A percentile compares a stretch with the other conserved stretches of the same genome.
phyloP scores from a whole-genome alignment of 2,329 filamentous ascomycete species.

The Fusarium duplospermum region DNA sequence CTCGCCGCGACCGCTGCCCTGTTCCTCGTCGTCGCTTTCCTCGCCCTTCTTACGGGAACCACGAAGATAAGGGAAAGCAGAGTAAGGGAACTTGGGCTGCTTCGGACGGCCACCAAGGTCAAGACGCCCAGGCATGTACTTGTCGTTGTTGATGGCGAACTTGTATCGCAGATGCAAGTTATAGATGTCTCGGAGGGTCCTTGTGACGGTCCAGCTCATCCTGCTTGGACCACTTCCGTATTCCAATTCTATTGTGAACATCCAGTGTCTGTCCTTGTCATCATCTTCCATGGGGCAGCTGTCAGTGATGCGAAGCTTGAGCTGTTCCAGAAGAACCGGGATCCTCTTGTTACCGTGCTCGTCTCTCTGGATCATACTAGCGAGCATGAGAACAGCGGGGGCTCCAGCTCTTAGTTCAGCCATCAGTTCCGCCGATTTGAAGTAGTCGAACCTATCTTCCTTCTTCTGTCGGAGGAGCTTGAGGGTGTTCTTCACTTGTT shows the following conservation, averaged over 20 bases:
- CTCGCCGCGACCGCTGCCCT: conserved; percentile 52
- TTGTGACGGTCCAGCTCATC: conserved; percentile 95
- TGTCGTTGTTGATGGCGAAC: conserved; percentile 84
- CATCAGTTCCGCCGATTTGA: conserved; percentile 96
- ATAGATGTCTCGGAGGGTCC: conserved; percentile 88
- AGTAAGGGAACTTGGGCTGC: conserved; percentile 89
- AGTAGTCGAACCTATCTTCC: conserved; percentile 89
- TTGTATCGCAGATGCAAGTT: conserved; percentile 96
- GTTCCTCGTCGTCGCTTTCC: conserved; percentile 80
- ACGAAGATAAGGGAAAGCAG: conserved; percentile 89
- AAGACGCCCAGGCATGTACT: conserved; percentile 77
- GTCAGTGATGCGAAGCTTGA: conserved; percentile 88
- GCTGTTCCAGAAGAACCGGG: conserved; percentile 92
- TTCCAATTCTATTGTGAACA: conserved; percentile 92
- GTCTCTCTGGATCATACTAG: conserved; percentile 97
- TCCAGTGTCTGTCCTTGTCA: conserved; percentile 76
- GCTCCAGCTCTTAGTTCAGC: conserved; percentile 93
- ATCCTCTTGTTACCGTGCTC: conserved; percentile 96
- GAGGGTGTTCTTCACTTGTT: conserved; percentile 89
- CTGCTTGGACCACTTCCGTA: conserved; percentile 95
- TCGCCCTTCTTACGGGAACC: conserved; percentile 84
- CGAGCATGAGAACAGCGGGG: conserved; percentile 91
- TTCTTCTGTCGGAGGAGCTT: conserved; percentile 84
- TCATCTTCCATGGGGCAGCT: conserved; percentile 76
- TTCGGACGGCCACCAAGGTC: conserved; percentile 77